phyloP scores from a whole-genome alignment of 129 eudicot genomes.

The Escallonia herrerae region DNA sequence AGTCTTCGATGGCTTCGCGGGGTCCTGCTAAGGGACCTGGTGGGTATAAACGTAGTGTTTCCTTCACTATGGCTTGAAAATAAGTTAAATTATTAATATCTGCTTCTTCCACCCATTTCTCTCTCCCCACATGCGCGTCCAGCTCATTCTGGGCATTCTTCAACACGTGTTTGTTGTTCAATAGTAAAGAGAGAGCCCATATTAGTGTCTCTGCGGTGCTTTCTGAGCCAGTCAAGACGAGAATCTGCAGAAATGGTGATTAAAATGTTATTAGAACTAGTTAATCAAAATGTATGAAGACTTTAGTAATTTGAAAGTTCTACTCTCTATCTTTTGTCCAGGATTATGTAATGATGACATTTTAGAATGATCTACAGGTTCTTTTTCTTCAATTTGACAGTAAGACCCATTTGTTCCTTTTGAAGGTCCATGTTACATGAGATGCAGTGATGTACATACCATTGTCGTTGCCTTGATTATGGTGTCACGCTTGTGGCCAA shows the following conservation, averaged over 20 bases:
- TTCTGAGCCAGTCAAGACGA: constrained; percentile 46
- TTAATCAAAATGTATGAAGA: neutral
- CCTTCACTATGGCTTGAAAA: constrained; percentile 43
- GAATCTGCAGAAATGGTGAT: constrained; percentile 23
- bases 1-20: constrained; percentile 41
- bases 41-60: constrained; percentile 55
- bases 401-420: too few relatives aligned
- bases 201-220: constrained; percentile 44
- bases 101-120: constrained; percentile 36
- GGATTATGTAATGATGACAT: too few relatives aligned
- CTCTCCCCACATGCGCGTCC: constrained; percentile 26
- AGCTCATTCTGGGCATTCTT: constrained; percentile 35
- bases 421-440: too few relatives aligned
- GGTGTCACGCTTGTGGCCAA: constrained; percentile 22
- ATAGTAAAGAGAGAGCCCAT: constrained; percentile 47
- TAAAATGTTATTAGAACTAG: neutral
- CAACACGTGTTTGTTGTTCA: constrained; percentile 23
- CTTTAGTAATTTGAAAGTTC: too few relatives aligned
- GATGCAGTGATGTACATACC: constrained; percentile 19
- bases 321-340: too few relatives aligned
- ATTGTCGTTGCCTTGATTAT: constrained; percentile 52
- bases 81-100: constrained; percentile 29
- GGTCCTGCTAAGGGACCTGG: constrained; percentile 53
- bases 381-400: too few relatives aligned
- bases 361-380: too few relatives aligned